phyloP scores from a whole-genome alignment of 108 stramenopile genomes.

The Skeletonema menzelii region DNA sequence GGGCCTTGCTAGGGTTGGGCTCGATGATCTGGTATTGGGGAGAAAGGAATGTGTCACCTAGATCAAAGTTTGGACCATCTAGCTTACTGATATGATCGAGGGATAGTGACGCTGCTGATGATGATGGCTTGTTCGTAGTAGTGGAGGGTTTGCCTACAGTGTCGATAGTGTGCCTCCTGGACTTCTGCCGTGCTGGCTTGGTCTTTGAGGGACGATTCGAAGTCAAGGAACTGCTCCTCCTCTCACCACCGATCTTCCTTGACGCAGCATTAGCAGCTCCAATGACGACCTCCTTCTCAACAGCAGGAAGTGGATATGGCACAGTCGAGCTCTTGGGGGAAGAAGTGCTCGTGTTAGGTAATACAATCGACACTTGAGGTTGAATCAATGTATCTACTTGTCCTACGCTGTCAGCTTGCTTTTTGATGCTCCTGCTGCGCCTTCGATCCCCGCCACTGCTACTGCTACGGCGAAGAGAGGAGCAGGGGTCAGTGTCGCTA shows the following conservation, averaged over 20 bases:
- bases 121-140: background rate
- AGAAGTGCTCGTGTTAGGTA: background rate
- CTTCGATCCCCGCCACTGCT: background rate
- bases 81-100: background rate
- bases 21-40: background rate
- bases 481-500: background rate
- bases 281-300: background rate
- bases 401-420: constrained; percentile 1
- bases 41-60: background rate
- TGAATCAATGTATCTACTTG: constrained; percentile 9
- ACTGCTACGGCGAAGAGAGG: background rate
- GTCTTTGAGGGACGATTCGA: background rate
- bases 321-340: background rate
- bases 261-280: no score
- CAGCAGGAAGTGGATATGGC: background rate
- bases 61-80: background rate
- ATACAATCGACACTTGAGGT: background rate
- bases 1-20: background rate
- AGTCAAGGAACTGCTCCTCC: background rate
- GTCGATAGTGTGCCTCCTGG: background rate
- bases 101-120: background rate
- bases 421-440: no score
- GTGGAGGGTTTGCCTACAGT: background rate
- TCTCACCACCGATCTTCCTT: background rate
- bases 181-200: background rate